Evolutionary conservation across 225 moss, liverwort and hornwort genomes (phyloP), one percentile per base, ranked within the genome.

Genomic region (Thuidium tamariscinum): DNA sequence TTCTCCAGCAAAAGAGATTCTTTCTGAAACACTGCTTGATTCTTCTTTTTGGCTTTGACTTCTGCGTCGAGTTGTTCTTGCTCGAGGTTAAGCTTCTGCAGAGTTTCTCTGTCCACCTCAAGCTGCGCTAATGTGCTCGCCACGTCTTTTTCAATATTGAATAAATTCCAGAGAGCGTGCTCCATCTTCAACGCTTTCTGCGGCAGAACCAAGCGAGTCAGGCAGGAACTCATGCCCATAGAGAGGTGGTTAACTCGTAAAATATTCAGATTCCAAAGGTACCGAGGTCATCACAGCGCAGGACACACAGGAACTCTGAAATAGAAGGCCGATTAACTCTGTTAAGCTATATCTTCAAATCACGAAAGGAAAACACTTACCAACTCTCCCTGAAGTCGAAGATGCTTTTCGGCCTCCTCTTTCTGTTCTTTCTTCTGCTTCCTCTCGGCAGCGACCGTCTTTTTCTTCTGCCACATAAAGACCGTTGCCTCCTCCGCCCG

Each of bases 361-460:
- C 63, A 64, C 57, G 61, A 39, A 60, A 54, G 68, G 36, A 57
- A 49, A 83, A 27, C 48, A 75, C 91, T 70, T 89, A 99, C 98
- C 94, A 99, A 84, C 90, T 99, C 97, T 73, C 94, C 96, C 88
- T 97, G 99, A 60, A 99, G 93, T 52, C 97, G 93, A 82, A 99
- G 92, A 86, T 99, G 99, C 85, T 97, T 99, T 85, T 99, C 99
- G 11, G 99, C 99, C 91, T 99, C 99, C 87, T 97, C 97, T 67
- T 99, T 99, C 86, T 99, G 99, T 79, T 99, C 99, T 86, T 99
- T 99, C 93, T 99, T 99, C 91, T 99, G 99, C 86, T 96, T 99
- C 87, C 99, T 99, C 92, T 99, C 99, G 3, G 99, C 95, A 83
- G 95, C 97, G 55, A 97, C 94, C 14, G 97, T 96, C 90, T 97